Evolutionary conservation across 2,329 filamentous ascomycete species (phyloP).

Genomic region (Cladophialophora bantiana): DNA sequence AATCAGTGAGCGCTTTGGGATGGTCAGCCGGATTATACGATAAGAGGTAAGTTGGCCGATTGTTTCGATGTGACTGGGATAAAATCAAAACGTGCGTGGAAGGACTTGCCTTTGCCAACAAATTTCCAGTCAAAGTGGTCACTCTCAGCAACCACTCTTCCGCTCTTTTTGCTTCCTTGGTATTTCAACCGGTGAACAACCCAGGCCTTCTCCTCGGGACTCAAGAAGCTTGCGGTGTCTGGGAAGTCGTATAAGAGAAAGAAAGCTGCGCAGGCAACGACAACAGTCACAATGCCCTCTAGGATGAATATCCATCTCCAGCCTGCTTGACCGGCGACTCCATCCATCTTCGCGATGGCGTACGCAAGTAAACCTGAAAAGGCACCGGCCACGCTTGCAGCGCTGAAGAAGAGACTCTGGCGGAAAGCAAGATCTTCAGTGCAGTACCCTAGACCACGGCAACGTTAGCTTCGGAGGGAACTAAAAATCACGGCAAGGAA

Average conservation of each 20-base stretch:
- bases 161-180: conserved; percentile 44
- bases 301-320: conserved; percentile 65
- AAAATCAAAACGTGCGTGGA: conserved; percentile 6
- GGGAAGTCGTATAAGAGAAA: conserved; percentile 56
- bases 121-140: conserved; percentile 49
- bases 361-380: conserved; percentile 61
- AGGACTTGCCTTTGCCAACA: conserved; percentile 50
- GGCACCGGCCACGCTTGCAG: conserved; percentile 58
- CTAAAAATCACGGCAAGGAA: not conserved
- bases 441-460: conserved; percentile 46
- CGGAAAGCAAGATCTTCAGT: conserved; percentile 52
- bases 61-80: not conserved
- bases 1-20: conserved; percentile 47
- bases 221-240: conserved; percentile 53
- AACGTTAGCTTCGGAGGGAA: not conserved
- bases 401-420: conserved; percentile 56
- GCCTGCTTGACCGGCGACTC: conserved; percentile 53
- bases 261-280: conserved; percentile 51
- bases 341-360: conserved; percentile 60
- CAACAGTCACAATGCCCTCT: conserved; percentile 56
- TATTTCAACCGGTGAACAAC: conserved; percentile 49
- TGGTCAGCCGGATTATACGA: not conserved
- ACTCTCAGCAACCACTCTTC: conserved; percentile 40
- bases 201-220: conserved; percentile 48
- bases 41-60: conserved; percentile 19